A percentile compares a stretch with the other conserved stretches of the same genome.
phyloP scores from a whole-genome alignment of 441 rosid genomes.

The Populus hybrid region DNA sequence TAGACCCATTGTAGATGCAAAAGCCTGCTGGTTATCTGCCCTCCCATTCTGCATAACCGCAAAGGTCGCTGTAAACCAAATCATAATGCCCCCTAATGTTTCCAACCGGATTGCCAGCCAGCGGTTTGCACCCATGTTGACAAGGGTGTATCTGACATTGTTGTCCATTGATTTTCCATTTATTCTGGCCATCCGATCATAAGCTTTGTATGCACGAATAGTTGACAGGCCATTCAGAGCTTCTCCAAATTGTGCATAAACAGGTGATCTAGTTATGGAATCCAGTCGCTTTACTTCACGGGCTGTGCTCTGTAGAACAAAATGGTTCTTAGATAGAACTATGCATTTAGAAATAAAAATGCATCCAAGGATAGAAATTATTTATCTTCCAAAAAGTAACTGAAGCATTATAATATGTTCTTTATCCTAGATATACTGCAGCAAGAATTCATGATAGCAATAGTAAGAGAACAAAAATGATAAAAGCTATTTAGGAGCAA shows the following conservation, averaged over 20 bases:
- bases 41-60: constrained; percentile 89
- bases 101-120: constrained; percentile 96
- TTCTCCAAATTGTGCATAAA: constrained; percentile 94
- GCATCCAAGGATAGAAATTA: neutral
- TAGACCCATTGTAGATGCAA: constrained; percentile 94
- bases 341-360: neutral
- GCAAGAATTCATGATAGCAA: neutral
- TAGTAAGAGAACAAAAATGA: neutral
- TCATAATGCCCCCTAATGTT: constrained; percentile 86
- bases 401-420: neutral
- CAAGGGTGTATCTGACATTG: constrained; percentile 77
- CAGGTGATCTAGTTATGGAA: constrained; percentile 84
- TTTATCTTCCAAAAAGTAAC: neutral
- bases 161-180: constrained; percentile 89
- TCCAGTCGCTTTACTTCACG: constrained; percentile 95
- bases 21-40: constrained; percentile 66
- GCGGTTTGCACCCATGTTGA: constrained; percentile 68
- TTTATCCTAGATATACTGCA: neutral
- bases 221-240: constrained; percentile 80
- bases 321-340: constrained; percentile 2
- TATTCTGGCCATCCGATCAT: constrained; percentile 79
- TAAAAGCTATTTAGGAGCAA: neutral
- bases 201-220: constrained; percentile 91
- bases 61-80: constrained; percentile 91
- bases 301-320: constrained; percentile 65